phyloP scores from a whole-genome alignment of 768 basidiomycete species.

The Suillus ampliporus region DNA sequence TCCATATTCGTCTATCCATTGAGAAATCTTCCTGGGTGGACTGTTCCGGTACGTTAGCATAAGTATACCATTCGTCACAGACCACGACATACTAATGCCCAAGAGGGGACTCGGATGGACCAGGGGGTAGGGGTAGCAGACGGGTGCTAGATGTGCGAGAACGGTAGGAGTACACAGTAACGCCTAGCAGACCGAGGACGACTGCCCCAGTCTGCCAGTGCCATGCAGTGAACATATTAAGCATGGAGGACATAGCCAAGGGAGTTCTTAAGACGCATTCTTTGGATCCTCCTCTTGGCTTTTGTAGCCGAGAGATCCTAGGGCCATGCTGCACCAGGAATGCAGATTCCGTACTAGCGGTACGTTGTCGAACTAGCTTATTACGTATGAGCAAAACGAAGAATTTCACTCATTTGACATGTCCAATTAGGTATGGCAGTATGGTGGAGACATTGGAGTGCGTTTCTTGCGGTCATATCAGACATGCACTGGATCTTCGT shows the following conservation, averaged over 20 bases:
- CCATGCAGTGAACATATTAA: not conserved
- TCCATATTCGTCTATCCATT: constrained; percentile 18
- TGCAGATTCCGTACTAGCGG: too few relatives aligned
- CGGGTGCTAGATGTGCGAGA: not conserved
- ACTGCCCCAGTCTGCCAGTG: constrained; percentile 1
- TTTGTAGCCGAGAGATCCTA: not conserved
- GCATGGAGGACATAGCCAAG: not conserved
- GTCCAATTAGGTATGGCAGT: too few relatives aligned
- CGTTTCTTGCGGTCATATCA: too few relatives aligned
- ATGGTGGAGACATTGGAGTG: too few relatives aligned
- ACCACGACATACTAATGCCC: constrained; percentile 7
- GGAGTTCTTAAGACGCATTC: not conserved
- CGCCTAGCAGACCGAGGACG: not conserved
- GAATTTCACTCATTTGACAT: not conserved
- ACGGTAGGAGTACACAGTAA: not conserved
- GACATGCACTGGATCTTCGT: not conserved
- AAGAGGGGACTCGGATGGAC: constrained; percentile 12
- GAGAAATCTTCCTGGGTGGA: constrained; percentile 4
- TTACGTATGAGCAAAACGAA: not conserved
- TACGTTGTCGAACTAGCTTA: not conserved
- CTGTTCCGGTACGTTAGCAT: not conserved
- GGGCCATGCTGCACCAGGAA: too few relatives aligned
- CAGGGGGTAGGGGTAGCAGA: constrained; percentile 8
- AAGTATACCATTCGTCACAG: too few relatives aligned
- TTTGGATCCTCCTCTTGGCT: not conserved